Conservation (phyloP, 1,284 basidiomycete genomes). For the Naganishia albida region DNA sequence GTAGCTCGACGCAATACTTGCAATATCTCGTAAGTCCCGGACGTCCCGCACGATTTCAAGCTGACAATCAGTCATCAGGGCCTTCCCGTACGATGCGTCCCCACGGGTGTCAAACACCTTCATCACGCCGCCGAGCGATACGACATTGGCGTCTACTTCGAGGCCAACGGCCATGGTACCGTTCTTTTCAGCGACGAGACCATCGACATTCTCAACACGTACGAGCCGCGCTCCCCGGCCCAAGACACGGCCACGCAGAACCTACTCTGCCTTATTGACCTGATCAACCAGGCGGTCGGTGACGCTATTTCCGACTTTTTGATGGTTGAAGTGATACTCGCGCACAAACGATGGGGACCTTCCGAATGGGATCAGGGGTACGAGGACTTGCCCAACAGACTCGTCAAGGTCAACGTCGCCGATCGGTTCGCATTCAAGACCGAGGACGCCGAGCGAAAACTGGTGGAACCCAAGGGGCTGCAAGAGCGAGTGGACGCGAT, state of each 20-base stretch:
- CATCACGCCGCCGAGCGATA: conserved; percentile 96
- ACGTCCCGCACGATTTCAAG: conserved; percentile 7
- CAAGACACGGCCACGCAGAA: conserved; percentile 76
- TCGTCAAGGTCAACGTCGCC: conserved; percentile 91
- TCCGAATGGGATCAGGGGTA: conserved; percentile 92
- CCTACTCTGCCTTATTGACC: conserved; percentile 71
- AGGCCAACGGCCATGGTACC: conserved; percentile 98
- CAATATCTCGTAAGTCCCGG: conserved; percentile 62
- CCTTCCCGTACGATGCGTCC: conserved; percentile 89
- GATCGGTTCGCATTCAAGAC: conserved; percentile 86
- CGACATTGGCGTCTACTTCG: conserved; percentile 96
- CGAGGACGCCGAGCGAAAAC: conserved; percentile 86
- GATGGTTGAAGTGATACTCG: conserved; percentile 88
- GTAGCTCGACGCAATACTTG: conserved; percentile 91
- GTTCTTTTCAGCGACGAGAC: conserved; percentile 85
- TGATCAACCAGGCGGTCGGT: conserved; percentile 98
- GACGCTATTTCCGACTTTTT: conserved; percentile 97
- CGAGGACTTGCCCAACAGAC: conserved; percentile 88
- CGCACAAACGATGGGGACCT: conserved; percentile 80
- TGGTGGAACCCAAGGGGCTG: conserved; percentile 76
- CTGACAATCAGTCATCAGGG: conserved; percentile 58
- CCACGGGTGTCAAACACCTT: conserved; percentile 97
- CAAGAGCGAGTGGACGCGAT: conserved; percentile 86
- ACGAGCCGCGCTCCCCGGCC: conserved; percentile 75
- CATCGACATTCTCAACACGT: conserved; percentile 61